Evolutionary conservation across 2,329 filamentous ascomycete genomes (phyloP).

Genomic region (Akanthomyces muscarius): DNA sequence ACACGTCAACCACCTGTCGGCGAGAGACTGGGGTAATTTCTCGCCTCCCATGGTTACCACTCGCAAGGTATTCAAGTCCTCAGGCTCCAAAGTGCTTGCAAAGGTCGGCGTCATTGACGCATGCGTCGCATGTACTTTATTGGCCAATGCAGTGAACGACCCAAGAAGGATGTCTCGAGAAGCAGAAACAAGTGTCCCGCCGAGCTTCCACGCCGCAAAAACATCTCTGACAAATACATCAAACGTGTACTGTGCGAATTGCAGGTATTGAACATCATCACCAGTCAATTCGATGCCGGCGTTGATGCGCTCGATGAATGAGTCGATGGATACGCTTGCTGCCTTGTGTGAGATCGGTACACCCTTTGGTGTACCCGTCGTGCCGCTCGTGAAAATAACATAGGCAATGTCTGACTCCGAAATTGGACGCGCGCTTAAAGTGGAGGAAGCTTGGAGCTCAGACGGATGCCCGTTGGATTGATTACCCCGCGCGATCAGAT

Average conservation of each 20-base stretch:
- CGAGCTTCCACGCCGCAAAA: conserved; percentile 8
- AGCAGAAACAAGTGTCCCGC: conserved; percentile 5
- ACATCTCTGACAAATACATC: conserved; percentile 3
- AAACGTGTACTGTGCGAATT: conserved; percentile 7
- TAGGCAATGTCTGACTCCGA: conserved; percentile 3
- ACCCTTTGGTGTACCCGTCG: background rate
- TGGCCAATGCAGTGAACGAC: background rate
- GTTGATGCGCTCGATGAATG: conserved; percentile 4
- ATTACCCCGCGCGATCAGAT: background rate
- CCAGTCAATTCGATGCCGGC: conserved; percentile 3
- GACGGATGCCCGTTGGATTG: background rate
- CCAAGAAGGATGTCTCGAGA: conserved; percentile 6
- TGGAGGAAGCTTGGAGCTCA: background rate
- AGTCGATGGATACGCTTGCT: conserved; percentile 2
- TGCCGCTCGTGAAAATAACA: conserved; percentile 5
- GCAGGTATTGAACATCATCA: background rate
- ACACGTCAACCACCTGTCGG: background rate
- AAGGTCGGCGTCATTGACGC: conserved; percentile 1
- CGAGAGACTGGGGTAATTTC: background rate
- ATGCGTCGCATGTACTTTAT: background rate
- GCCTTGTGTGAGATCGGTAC: conserved; percentile 4
- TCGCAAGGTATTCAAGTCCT: background rate
- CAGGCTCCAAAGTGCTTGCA: background rate
- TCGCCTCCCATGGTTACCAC: conserved; percentile 3
- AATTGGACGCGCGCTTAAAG: background rate